These are phyloP conservation scores for Schrenkiella parvula DNA, from an alignment of 345 rosid genomes.

Conservation along the genomic window DNA sequence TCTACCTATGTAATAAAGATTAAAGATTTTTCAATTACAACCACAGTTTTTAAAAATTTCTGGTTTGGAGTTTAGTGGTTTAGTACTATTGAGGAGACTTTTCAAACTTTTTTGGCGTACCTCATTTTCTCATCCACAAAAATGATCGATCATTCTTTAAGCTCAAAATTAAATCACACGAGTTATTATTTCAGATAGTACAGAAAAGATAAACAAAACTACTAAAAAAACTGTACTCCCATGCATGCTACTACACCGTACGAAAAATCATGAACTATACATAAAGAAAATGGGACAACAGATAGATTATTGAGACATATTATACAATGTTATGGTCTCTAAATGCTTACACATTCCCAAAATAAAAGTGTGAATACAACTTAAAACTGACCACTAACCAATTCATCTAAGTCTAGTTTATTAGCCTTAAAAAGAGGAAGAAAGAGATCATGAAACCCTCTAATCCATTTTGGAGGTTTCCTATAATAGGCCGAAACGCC, in stretches of 20 bases:
- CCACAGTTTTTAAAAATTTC: not conserved
- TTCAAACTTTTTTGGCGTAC: not conserved
- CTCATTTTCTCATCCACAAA: slow-evolving; percentile 12
- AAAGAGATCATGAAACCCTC: not conserved
- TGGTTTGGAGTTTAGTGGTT: not conserved
- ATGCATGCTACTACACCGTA: not conserved
- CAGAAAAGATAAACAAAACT: not conserved
- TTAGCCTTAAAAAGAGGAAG: not conserved
- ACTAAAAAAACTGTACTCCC: not conserved
- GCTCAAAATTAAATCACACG: not conserved
- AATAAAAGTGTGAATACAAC: not conserved
- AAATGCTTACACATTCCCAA: slow-evolving; percentile 15
- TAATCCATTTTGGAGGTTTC: not conserved
- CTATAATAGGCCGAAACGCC: not conserved
- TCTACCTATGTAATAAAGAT: not conserved
- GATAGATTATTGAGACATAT: not conserved
- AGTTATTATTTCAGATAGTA: not conserved
- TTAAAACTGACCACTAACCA: slow-evolving; percentile 17
- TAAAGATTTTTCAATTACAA: not conserved
- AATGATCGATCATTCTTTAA: not conserved
- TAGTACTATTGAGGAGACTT: not conserved
- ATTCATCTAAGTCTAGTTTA: slow-evolving; percentile 18
- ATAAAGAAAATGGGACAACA: not conserved
- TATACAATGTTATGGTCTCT: slow-evolving; percentile 3
- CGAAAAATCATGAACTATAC: not conserved